A percentile compares a stretch with the other conserved stretches of the same genome.
These are phyloP conservation scores for Hirschioporus abietinus DNA, from an alignment of 768 basidiomycete species.

Conservation along the genomic window DNA sequence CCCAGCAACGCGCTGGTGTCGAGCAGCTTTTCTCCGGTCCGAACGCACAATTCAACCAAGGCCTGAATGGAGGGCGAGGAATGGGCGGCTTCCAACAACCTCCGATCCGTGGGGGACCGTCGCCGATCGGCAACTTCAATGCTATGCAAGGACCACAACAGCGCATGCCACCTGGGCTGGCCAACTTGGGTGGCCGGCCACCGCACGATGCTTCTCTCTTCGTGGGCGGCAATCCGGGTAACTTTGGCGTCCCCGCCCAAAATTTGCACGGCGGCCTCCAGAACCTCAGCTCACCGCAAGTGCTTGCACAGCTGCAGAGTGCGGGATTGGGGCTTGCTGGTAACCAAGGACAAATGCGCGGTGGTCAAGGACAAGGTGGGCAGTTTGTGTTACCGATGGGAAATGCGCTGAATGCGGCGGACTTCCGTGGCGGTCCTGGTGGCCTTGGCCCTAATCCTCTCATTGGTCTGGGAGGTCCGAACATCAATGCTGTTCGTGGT, in stretches of 20 bases:
- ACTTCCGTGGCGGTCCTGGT: conserved; percentile 3
- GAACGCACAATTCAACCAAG: conserved; percentile 51
- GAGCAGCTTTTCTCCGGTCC: conserved; percentile 54
- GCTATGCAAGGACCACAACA: conserved; percentile 44
- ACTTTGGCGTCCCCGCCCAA: conserved; percentile 29
- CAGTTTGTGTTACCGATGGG: conserved; percentile 23
- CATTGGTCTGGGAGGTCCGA: neutral
- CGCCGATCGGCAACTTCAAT: conserved; percentile 50
- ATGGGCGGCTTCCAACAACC: conserved; percentile 47
- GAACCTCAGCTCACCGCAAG: conserved; percentile 49
- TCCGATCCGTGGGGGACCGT: conserved; percentile 63
- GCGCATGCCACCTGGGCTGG: conserved; percentile 73
- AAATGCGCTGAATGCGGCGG: conserved; percentile 1
- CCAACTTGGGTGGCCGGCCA: conserved; percentile 76
- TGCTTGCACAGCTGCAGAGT: conserved; percentile 13
- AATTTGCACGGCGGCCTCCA: conserved; percentile 42
- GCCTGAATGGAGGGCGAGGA: conserved; percentile 42
- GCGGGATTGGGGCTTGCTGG: conserved; percentile 20
- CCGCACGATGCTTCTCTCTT: conserved; percentile 75
- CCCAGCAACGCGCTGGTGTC: conserved; percentile 44
- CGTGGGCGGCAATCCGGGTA: conserved; percentile 19
- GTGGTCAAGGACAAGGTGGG: conserved; percentile 36
- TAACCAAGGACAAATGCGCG: conserved; percentile 35
- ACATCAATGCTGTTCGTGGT: neutral
- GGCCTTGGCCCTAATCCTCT: neutral